Base-by-base conservation (phyloP, 2,329 filamentous ascomycete genomes). In the Pseudogymnoascus pannorum region DNA sequence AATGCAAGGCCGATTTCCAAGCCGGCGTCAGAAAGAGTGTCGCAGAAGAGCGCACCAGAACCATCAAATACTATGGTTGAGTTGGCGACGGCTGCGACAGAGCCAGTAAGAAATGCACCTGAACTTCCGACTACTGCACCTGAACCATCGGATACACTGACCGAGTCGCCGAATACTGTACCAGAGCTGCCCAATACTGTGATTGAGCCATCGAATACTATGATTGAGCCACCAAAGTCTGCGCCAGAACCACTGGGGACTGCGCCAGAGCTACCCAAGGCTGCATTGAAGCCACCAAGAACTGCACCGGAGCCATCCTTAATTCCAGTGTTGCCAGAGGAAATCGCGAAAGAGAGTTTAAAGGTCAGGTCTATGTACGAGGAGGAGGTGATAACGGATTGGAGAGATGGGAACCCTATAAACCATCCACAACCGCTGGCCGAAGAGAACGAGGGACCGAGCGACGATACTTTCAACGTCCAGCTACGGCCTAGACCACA, bases 301-400 rank as follows among this genome's bases (percentile, higher is more conserved):
- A 35, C 36, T 24, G 57, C 18, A 16, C 57, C 31, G n/a, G 26
- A 58, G 57, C 31, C 31, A n/a, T 40, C 36, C 6, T 20, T 24
- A 18, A 29, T 40, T 24, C 4, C 31, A 12, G 57, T 26, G 57
- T 31, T 58, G 29, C 66, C 70, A 2, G 68, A 68, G 16, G 70
- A 72, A 44, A 16, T 69, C 1, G 70, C 72, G 60, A 68, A 66
- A 64, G 71, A 73, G 57, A 72, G 70, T 16, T 69, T 70, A 61
- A 72, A 72, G 61, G 71, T 73, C 5, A 64, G 72, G 51, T 72
- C 70, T 5, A 71, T 73, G 70, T 73, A 73, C 18, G 71, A 73
- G 54, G 64, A 67, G 59, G 66, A 63, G 1, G 51, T 31, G 16
- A 36, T 35, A 18, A 24, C 29, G 20, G 60, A 62, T 42, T 62